Evolutionary conservation across 768 basidiomycete species (phyloP), one percentile per base, ranked within the genome.

Genomic region (Collybiopsis luxurians): DNA sequence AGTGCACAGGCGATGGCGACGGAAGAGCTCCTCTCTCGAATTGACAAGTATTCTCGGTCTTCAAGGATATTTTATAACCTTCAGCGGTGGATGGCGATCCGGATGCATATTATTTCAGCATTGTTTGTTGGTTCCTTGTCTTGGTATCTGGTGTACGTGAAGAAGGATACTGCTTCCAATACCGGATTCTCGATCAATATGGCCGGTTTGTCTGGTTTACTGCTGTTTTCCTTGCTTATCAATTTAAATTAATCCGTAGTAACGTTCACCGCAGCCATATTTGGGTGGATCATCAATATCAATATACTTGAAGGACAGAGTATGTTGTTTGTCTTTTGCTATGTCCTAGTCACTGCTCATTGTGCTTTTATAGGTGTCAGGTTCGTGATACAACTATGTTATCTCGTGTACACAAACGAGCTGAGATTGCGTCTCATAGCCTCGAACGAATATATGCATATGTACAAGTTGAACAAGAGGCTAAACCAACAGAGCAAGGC

Each of bases 401-500:
- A 44, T 63, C 28, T 66, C 67, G 43, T n/a, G n/a, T n/a, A n/a
- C n/a, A n/a, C n/a, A 53, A 58, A 34, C 13, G 31, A 34, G 31
- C 31, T 34, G 13, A 24, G 27, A 23, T 26, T 4, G 9, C 9
- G 5, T 30, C 28, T 19, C 17, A 24, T 24, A 55, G 71, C 31
- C 42, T 55, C 13, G 54, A 78, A 63, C 69, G 80, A 31, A 74
- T 82, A 52, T 64, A 75, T 48, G 74, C 76, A 38, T 82, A 78
- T 60, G 55, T 81, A 12, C 61, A 68, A n/a, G 77, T 81, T 59
- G 79, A 79, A 44, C 77, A 79, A 52, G 80, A 83, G 63, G 74
- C 77, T 1, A 63, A 67, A 51, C 56, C 71, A 1, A 66, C 66
- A 0, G 53, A 58, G 2, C 53, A 59, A 6, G 76, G 77, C n/a